These are phyloP conservation scores for Lipomyces mesembrius DNA, from an alignment of 805 yeast species.

Conservation along the genomic window DNA sequence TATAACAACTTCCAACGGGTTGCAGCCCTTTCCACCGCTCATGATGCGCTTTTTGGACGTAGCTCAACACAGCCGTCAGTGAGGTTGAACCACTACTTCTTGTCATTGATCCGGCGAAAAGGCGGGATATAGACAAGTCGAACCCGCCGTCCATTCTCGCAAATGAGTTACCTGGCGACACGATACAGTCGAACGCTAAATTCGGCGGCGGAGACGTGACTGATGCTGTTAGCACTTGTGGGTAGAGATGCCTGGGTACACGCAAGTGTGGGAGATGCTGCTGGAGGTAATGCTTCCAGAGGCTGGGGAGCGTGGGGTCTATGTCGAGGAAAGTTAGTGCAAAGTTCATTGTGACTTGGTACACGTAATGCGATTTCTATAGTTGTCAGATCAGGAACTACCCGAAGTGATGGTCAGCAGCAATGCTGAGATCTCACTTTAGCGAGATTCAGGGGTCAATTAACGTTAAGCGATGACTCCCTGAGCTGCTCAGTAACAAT, in stretches of 20 bases:
- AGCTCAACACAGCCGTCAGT: conserved; percentile 11
- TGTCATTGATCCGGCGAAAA: conserved; percentile 9
- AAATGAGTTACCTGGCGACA: conserved; percentile 37
- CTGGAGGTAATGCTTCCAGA: conserved; percentile 9
- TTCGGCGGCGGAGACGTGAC: conserved; percentile 2
- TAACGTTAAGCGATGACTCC: no score
- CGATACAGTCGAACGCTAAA: conserved; percentile 34
- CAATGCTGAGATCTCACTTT: no score
- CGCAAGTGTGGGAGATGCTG: conserved; percentile 11
- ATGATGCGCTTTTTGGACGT: conserved; percentile 25
- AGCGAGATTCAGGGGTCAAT: no score
- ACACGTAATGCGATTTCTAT: neutral
- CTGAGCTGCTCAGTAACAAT: no score
- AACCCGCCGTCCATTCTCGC: conserved; percentile 39
- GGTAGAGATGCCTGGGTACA: no score
- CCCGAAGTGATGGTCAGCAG: no score
- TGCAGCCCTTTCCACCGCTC: conserved; percentile 27
- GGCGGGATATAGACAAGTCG: conserved; percentile 29
- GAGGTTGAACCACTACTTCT: neutral
- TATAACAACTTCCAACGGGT: conserved; percentile 31
- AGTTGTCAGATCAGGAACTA: neutral
- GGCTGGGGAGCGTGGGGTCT: neutral
- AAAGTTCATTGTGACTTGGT: conserved; percentile 10
- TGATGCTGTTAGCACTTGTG: conserved; percentile 6
- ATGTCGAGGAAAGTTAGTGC: conserved; percentile 24